Percentiles rank a stretch among this genome's conserved stretches.
These are phyloP conservation scores for Arabidopsis thaliana DNA, from an alignment of 345 rosid genomes.

Conservation along the genomic window DNA sequence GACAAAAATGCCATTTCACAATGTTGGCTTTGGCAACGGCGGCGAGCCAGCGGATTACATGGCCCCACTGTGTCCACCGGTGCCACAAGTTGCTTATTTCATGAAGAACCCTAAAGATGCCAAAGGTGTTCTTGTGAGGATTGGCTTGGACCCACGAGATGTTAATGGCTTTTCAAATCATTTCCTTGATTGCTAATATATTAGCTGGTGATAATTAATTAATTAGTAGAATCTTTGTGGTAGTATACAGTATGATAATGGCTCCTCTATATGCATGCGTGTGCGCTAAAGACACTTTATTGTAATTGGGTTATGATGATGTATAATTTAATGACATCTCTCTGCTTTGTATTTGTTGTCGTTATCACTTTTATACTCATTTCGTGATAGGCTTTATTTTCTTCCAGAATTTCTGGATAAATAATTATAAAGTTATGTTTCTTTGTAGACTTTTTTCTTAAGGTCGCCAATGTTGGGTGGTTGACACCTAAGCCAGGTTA, in stretches of 20 bases:
- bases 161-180: slow-evolving; percentile 45
- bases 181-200: slow-evolving; percentile 39
- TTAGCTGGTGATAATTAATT: slow-evolving; percentile 15
- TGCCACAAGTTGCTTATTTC: slow-evolving; percentile 69
- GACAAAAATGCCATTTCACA: slow-evolving; percentile 80
- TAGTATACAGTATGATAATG: slow-evolving; percentile 21
- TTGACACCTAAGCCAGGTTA: slow-evolving; percentile 4
- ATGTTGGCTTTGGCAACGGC: slow-evolving; percentile 48
- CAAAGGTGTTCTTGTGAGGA: slow-evolving; percentile 54
- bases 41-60: slow-evolving; percentile 54
- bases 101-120: slow-evolving; percentile 61
- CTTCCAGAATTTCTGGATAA: slow-evolving; percentile 38
- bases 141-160: slow-evolving; percentile 56
- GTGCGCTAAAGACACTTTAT: slow-evolving; percentile 36
- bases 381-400: slow-evolving; percentile 11
- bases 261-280: slow-evolving; percentile 42
- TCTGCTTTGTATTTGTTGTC: slow-evolving; percentile 36
- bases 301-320: slow-evolving; percentile 43
- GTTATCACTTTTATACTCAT: slow-evolving; percentile 18
- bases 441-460: slow-evolving; percentile 24
- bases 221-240: slow-evolving; percentile 28
- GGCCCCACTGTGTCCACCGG: slow-evolving; percentile 65
- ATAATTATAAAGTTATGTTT: slow-evolving; percentile 13
- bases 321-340: slow-evolving; percentile 37
- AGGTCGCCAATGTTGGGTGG: slow-evolving; percentile 5